A percentile compares a stretch with the other conserved stretches of the same genome.
Conservation (phyloP, 768 basidiomycete genomes). For the Podaxis sp. region DNA sequence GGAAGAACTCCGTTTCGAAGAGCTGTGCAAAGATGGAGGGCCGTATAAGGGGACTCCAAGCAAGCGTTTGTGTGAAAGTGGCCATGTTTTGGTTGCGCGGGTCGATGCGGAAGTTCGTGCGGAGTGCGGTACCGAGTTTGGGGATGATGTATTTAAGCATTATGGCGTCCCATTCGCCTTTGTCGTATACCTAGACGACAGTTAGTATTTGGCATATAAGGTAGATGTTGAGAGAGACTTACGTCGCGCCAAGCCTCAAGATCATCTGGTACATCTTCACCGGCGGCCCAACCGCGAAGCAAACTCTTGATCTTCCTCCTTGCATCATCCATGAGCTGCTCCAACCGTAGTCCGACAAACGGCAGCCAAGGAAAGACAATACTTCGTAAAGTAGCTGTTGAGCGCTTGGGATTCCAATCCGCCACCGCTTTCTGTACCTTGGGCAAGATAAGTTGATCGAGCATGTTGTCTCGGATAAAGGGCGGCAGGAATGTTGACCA, state of each 20-base stretch:
- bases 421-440: conserved; percentile 84
- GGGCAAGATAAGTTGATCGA: conserved; percentile 94
- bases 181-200: conserved; percentile 61
- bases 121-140: conserved; percentile 78
- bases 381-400: conserved; percentile 60
- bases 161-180: conserved; percentile 87
- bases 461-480: conserved; percentile 91
- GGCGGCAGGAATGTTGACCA: conserved; percentile 88
- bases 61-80: conserved; percentile 72
- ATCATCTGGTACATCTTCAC: conserved; percentile 75
- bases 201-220: neutral
- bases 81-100: conserved; percentile 88
- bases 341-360: conserved; percentile 77
- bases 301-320: conserved; percentile 80
- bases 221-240: conserved; percentile 23
- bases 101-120: conserved; percentile 87
- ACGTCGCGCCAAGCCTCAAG: conserved; percentile 82
- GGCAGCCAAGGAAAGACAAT: conserved; percentile 97
- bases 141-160: conserved; percentile 90
- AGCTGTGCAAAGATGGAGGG: conserved; percentile 78
- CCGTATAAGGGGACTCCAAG: conserved; percentile 75
- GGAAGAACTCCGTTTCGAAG: conserved; percentile 91
- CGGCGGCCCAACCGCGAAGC: conserved; percentile 70
- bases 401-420: conserved; percentile 74
- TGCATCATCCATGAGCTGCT: conserved; percentile 84